phyloP scores from a whole-genome alignment of 2,329 filamentous ascomycete species.

The Colletotrichum cereale region DNA sequence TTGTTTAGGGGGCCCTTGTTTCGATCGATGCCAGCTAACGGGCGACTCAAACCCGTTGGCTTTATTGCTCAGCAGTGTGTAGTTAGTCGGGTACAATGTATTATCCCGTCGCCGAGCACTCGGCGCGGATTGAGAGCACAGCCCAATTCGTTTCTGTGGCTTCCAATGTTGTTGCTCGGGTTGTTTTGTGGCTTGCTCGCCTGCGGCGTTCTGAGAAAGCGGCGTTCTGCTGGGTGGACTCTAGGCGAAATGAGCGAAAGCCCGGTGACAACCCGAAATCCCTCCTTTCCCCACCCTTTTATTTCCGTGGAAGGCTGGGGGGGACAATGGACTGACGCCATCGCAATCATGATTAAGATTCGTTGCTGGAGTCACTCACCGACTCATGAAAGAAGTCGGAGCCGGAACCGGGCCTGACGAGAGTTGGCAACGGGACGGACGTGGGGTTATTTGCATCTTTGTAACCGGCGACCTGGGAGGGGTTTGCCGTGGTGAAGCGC shows the following conservation, averaged over 20 bases:
- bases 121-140: constrained; percentile 1
- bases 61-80: not conserved
- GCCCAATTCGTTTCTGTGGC: constrained; percentile 5
- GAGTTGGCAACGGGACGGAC: not conserved
- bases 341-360: constrained; percentile 9
- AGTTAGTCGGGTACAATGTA: not conserved
- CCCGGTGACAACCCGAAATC: constrained; percentile 22
- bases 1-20: not conserved
- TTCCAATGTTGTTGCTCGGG: constrained; percentile 10
- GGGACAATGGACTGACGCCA: not conserved
- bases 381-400: not conserved
- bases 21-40: constrained; percentile 1
- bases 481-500: not conserved
- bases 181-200: constrained; percentile 20
- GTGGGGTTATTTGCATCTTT: not conserved
- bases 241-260: constrained; percentile 33
- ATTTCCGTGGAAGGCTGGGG: constrained; percentile 3
- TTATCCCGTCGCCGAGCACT: constrained; percentile 5
- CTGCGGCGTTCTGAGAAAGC: constrained; percentile 23
- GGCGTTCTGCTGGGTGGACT: not conserved
- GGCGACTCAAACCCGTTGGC: constrained; percentile 10
- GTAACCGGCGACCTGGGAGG: not conserved
- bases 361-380: not conserved
- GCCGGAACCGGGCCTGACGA: not conserved
- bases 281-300: constrained; percentile 17